These are phyloP conservation scores for Kwoniella shivajii DNA, from an alignment of 1,284 basidiomycete genomes.

Conservation along the genomic window DNA sequence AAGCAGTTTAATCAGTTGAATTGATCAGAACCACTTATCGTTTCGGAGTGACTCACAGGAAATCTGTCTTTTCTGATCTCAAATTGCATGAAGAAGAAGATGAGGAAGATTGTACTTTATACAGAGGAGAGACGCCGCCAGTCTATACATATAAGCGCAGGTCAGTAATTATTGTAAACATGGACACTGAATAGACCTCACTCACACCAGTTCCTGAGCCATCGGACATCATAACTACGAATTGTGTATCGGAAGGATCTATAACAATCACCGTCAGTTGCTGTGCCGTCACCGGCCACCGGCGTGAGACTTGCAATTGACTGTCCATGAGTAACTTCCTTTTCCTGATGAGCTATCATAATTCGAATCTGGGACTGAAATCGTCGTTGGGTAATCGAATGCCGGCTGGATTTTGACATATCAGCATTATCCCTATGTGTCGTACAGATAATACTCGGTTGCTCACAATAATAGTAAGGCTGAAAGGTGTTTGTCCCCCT, in stretches of 20 bases:
- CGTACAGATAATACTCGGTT: neutral
- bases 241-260: conserved; percentile 37
- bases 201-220: conserved; percentile 41
- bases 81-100: conserved; percentile 25
- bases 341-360: conserved; percentile 20
- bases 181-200: neutral
- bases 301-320: conserved; percentile 46
- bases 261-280: neutral
- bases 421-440: conserved; percentile 4
- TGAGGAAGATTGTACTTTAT: conserved; percentile 25
- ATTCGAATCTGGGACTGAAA: conserved; percentile 33
- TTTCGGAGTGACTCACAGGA: conserved; percentile 38
- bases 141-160: conserved; percentile 23
- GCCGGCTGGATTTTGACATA: conserved; percentile 29
- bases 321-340: conserved; percentile 32
- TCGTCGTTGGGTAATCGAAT: conserved; percentile 41
- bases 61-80: conserved; percentile 30
- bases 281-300: no score
- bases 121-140: conserved; percentile 41
- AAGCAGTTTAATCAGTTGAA: no score
- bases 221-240: conserved; percentile 49
- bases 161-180: neutral
- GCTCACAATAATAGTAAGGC: conserved; percentile 38
- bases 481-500: conserved; percentile 37
- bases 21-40: no score